Conservation (phyloP, 1,284 basidiomycete genomes). For the Melampsora larici-populina region DNA sequence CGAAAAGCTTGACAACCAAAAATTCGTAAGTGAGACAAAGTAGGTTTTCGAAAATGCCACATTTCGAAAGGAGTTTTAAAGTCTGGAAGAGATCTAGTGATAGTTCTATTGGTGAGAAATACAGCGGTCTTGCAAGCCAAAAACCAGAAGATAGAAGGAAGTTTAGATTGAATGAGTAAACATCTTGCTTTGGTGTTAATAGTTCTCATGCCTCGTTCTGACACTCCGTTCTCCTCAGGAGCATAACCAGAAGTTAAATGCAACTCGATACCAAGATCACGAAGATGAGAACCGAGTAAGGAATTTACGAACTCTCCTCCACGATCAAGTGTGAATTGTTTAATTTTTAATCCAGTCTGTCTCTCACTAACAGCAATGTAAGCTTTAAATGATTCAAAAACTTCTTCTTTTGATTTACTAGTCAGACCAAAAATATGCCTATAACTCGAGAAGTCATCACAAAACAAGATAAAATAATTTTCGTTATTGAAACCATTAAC, state of each 20-base stretch:
- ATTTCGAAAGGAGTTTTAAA: neutral
- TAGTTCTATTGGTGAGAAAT: no score
- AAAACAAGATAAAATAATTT: neutral
- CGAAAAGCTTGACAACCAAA: no score
- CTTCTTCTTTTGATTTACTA: neutral
- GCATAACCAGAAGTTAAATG: neutral
- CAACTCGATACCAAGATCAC: neutral
- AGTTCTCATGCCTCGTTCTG: no score
- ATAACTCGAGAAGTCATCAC: neutral
- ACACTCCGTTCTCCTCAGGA: conserved; percentile 19
- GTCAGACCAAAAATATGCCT: neutral
- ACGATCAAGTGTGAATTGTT: neutral
- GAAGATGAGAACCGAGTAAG: neutral
- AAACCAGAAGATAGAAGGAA: neutral
- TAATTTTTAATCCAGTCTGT: neutral
- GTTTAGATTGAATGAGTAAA: neutral
- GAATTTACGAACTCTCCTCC: neutral
- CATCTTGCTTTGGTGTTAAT: conserved; percentile 14
- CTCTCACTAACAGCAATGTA: neutral
- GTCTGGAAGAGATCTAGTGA: neutral
- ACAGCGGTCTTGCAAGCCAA: neutral
- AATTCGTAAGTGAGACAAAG: neutral
- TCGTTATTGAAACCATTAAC: neutral
- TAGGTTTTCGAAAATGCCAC: neutral
- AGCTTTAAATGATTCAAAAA: neutral